phyloP scores from a whole-genome alignment of 2,329 filamentous ascomycete species.

The Seiridium unicorne region DNA sequence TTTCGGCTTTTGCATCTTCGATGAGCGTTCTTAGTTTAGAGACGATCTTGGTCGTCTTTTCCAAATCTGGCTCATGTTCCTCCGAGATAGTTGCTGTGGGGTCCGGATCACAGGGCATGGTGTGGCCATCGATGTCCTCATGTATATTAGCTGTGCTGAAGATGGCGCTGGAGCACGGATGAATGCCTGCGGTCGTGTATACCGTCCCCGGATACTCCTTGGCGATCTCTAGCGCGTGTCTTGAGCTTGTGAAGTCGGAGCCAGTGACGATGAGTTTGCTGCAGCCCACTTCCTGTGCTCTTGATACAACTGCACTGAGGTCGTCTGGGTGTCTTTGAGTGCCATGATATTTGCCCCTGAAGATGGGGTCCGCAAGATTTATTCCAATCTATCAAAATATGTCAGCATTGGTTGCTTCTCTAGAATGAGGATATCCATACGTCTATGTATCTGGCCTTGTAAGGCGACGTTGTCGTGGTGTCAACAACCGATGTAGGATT shows the following conservation, averaged over 20 bases:
- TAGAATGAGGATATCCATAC: conserved; percentile 35
- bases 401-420: background rate
- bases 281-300: conserved; percentile 77
- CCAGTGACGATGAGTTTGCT: conserved; percentile 91
- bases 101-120: conserved; percentile 53
- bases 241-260: conserved; percentile 77
- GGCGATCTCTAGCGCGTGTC: conserved; percentile 71
- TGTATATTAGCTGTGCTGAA: conserved; percentile 60
- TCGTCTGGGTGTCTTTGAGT: conserved; percentile 73
- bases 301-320: conserved; percentile 71
- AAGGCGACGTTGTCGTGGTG: conserved; percentile 18
- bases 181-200: conserved; percentile 89
- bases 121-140: conserved; percentile 43
- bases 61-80: conserved; percentile 43
- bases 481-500: conserved; percentile 16
- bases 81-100: conserved; percentile 46
- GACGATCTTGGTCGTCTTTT: conserved; percentile 50
- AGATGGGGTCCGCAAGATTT: conserved; percentile 92
- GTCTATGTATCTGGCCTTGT: conserved; percentile 60
- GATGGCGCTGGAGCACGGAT: conserved; percentile 81
- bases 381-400: conserved; percentile 69
- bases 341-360: conserved; percentile 79
- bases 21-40: conserved; percentile 64
- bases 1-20: conserved; percentile 48
- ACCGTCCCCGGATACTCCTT: conserved; percentile 74